Percentiles rank a stretch among this genome's conserved stretches.
These are phyloP conservation scores for Fulvia fulva DNA, from an alignment of 2,329 filamentous ascomycete genomes.

Conservation along the genomic window DNA sequence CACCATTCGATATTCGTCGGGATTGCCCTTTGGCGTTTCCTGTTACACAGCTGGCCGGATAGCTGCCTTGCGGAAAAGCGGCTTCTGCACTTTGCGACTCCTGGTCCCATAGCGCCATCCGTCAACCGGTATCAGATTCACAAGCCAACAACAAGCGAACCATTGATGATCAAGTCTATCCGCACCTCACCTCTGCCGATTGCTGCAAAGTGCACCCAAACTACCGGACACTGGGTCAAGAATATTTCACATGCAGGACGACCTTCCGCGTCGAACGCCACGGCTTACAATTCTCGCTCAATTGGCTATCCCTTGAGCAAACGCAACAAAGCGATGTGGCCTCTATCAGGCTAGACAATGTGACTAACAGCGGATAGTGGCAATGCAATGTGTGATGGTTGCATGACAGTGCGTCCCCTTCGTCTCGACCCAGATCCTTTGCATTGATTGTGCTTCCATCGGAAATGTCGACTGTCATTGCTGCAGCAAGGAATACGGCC, in stretches of 20 bases:
- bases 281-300: constrained; percentile 6
- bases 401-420: background rate
- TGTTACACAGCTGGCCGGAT: background rate
- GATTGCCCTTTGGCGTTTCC: background rate
- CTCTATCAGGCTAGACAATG: background rate
- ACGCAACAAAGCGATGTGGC: background rate
- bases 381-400: constrained; percentile 3
- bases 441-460: constrained; percentile 3
- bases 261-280: constrained; percentile 8
- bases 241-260: background rate
- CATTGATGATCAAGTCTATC: background rate
- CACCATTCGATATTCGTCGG: background rate
- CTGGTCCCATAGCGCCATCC: background rate
- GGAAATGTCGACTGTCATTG: background rate
- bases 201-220: background rate
- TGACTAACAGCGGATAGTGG: background rate
- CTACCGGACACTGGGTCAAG: background rate
- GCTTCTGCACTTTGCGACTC: background rate
- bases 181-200: background rate
- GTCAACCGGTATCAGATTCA: constrained; percentile 3
- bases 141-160: constrained; percentile 1
- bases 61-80: background rate
- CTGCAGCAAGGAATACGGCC: constrained; percentile 2
- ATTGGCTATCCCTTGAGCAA: constrained; percentile 12
- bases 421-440: background rate